Evolutionary conservation across 345 rosid species (phyloP).

Genomic region (Acer yangbiense): DNA sequence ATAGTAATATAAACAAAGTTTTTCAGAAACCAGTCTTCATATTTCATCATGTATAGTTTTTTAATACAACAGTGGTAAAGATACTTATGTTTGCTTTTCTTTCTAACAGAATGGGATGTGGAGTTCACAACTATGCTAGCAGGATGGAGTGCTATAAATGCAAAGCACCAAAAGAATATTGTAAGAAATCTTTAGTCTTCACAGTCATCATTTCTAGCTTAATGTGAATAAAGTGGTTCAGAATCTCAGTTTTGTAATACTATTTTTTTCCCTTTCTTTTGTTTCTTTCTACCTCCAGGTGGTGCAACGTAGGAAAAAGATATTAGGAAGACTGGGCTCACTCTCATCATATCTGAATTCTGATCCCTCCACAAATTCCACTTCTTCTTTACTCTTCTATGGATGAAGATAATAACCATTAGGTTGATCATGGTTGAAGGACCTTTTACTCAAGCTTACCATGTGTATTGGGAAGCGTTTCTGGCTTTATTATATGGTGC

Average conservation of each 20-base stretch:
- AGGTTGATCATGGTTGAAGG: slow-evolving; percentile 18
- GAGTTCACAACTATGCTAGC: slow-evolving; percentile 90
- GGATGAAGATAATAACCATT: slow-evolving; percentile 3
- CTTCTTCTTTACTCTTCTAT: neutral
- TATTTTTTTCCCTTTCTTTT: neutral
- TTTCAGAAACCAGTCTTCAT: neutral
- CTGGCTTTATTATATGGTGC: slow-evolving; percentile 24
- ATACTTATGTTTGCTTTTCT: slow-evolving; percentile 3
- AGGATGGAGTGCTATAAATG: slow-evolving; percentile 87
- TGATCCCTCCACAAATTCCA: neutral
- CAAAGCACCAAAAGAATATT: slow-evolving; percentile 71
- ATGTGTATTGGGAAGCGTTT: slow-evolving; percentile 18
- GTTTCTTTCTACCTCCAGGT: slow-evolving; percentile 32
- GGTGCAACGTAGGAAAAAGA: slow-evolving; percentile 25
- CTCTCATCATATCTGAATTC: no score
- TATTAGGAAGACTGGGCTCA: no score
- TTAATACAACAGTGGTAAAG: neutral
- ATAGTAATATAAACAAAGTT: neutral
- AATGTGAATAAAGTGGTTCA: no score
- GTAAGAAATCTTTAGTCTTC: slow-evolving; percentile 27
- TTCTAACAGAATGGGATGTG: slow-evolving; percentile 54
- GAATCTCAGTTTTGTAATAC: neutral
- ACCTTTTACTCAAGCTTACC: slow-evolving; percentile 14
- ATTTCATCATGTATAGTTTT: neutral
- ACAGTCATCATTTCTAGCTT: neutral